These are phyloP conservation scores for Hypoxylon sp. DNA, from an alignment of 2,329 filamentous ascomycete species.

Conservation along the genomic window DNA sequence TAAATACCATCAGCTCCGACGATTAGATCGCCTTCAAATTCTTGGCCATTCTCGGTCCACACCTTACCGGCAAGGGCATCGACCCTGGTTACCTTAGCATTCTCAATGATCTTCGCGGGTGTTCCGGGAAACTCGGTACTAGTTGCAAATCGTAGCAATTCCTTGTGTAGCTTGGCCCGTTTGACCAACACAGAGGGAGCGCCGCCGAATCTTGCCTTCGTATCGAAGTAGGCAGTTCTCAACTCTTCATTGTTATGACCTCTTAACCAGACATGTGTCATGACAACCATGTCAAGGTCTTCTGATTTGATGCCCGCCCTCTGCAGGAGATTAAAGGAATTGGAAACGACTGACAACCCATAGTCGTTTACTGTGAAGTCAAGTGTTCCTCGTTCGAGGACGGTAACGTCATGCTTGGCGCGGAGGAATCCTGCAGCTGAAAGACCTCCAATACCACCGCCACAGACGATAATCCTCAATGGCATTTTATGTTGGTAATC, in stretches of 20 bases:
- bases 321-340: constrained; percentile 45
- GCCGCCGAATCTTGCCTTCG: constrained; percentile 39
- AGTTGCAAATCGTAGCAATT: constrained; percentile 46
- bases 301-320: constrained; percentile 42
- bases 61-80: constrained; percentile 43
- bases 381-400: constrained; percentile 46
- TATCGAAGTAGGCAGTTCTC: constrained; percentile 44
- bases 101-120: constrained; percentile 37
- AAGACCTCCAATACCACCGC: constrained; percentile 47
- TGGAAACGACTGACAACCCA: constrained; percentile 45
- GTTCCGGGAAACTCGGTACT: constrained; percentile 34
- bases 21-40: constrained; percentile 46
- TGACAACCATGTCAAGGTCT: constrained; percentile 44
- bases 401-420: constrained; percentile 46
- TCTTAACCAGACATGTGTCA: constrained; percentile 45
- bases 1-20: constrained; percentile 50
- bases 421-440: constrained; percentile 48
- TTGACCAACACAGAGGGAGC: constrained; percentile 44
- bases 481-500: constrained; percentile 31
- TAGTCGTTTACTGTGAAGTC: constrained; percentile 44
- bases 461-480: constrained; percentile 46
- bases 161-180: constrained; percentile 42
- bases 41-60: constrained; percentile 42
- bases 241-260: constrained; percentile 39
- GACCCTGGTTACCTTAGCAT: constrained; percentile 45